A percentile compares a stretch with the other conserved stretches of the same genome.
Evolutionary conservation across 805 yeast genomes (phyloP).

Genomic region (Debaryomyces castellii): DNA sequence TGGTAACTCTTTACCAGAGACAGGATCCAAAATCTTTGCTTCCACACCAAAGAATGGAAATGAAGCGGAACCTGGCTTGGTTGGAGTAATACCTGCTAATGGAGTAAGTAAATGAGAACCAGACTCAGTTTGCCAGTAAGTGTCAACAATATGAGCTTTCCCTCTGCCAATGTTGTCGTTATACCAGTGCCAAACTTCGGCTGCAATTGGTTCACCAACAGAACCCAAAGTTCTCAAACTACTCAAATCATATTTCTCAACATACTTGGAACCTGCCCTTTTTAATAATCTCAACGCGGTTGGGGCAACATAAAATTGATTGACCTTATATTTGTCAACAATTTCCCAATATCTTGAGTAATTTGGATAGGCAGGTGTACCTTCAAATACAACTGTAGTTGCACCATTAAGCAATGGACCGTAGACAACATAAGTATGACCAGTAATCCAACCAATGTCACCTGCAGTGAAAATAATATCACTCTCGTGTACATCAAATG

Average conservation of each 20-base stretch:
- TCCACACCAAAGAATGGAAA: slow-evolving; percentile 95
- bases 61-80: slow-evolving; percentile 97
- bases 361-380: slow-evolving; percentile 96
- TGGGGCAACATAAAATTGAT: slow-evolving; percentile 98
- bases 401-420: slow-evolving; percentile 89
- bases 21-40: slow-evolving; percentile 91
- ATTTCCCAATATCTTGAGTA: slow-evolving; percentile 97
- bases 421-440: slow-evolving; percentile 93
- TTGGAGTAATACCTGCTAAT: slow-evolving; percentile 89
- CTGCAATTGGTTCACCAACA: slow-evolving; percentile 98
- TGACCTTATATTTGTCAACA: slow-evolving; percentile 85
- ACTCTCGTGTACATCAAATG: slow-evolving; percentile 86
- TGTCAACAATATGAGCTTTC: slow-evolving; percentile 88
- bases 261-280: slow-evolving; percentile 84
- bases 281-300: slow-evolving; percentile 90
- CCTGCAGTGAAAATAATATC: slow-evolving; percentile 95
- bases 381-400: slow-evolving; percentile 91
- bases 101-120: slow-evolving; percentile 96
- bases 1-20: slow-evolving; percentile 76
- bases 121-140: slow-evolving; percentile 99
- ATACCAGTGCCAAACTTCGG: slow-evolving; percentile 99
- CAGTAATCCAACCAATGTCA: slow-evolving; percentile 99
- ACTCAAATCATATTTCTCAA: slow-evolving; percentile 75
- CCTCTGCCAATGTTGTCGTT: slow-evolving; percentile 87
- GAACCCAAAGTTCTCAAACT: slow-evolving; percentile 93